These are phyloP conservation scores for Camellia granthamiana DNA, from an alignment of 148 eudicot species.

Conservation along the genomic window DNA sequence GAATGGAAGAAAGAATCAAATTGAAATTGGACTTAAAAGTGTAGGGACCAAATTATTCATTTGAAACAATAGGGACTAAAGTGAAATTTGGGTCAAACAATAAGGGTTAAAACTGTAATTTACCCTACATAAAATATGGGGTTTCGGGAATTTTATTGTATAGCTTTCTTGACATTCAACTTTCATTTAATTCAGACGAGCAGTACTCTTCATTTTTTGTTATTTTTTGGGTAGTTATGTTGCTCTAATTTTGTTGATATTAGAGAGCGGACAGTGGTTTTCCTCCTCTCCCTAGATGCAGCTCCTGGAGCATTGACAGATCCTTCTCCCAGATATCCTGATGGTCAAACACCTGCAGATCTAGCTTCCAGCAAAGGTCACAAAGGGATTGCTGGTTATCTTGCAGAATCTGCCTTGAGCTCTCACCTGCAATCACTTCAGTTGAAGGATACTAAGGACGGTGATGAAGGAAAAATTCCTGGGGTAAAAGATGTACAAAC, in stretches of 20 bases:
- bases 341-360: conserved; percentile 75
- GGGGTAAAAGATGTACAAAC: conserved; percentile 40
- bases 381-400: conserved; percentile 82
- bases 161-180: not conserved
- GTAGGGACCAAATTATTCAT: too few relatives aligned
- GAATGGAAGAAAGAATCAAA: too few relatives aligned
- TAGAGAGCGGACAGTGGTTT: conserved; percentile 70
- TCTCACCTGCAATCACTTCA: conserved; percentile 53
- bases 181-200: not conserved
- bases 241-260: conserved; percentile 9
- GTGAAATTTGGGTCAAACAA: too few relatives aligned
- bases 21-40: too few relatives aligned
- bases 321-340: conserved; percentile 62
- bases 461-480: conserved; percentile 23
- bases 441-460: conserved; percentile 41
- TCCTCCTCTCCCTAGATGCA: conserved; percentile 64
- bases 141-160: not conserved
- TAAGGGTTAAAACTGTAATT: too few relatives aligned
- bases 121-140: not conserved
- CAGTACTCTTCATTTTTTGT: not conserved
- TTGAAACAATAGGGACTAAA: too few relatives aligned
- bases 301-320: conserved; percentile 70
- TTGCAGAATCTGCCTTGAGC: conserved; percentile 71
- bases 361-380: conserved; percentile 68
- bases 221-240: conserved; percentile 14